Percentiles rank a stretch among this genome's conserved stretches.
These are phyloP conservation scores for Entomortierella chlamydospora DNA, from an alignment of 192 early-diverging fungal species.

Conservation along the genomic window DNA sequence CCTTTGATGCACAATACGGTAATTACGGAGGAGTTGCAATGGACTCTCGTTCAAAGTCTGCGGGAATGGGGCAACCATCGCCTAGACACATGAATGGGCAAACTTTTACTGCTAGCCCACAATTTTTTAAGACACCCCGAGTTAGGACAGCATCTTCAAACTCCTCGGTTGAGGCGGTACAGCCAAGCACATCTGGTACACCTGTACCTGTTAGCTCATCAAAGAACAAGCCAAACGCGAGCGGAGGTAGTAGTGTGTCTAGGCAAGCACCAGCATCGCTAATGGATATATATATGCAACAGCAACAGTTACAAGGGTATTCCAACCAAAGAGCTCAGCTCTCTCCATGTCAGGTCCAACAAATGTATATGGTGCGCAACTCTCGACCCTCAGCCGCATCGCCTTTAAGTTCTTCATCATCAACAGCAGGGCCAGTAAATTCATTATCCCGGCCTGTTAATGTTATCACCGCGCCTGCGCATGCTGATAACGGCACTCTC, in stretches of 20 bases:
- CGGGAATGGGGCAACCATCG: too few relatives aligned
- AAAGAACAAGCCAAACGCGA: neutral
- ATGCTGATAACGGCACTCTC: too few relatives aligned
- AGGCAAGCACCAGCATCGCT: neutral
- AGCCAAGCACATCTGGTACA: too few relatives aligned
- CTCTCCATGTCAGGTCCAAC: slow-evolving; percentile 5
- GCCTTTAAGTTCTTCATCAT: neutral
- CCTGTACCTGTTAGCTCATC: too few relatives aligned
- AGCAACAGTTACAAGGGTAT: slow-evolving; percentile 22
- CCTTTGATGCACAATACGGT: too few relatives aligned
- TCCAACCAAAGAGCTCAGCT: slow-evolving; percentile 33
- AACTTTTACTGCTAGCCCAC: neutral
- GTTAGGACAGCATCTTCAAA: neutral
- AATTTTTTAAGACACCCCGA: neutral
- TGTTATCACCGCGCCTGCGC: too few relatives aligned
- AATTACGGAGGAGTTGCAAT: too few relatives aligned
- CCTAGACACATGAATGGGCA: neutral
- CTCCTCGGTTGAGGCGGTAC: neutral
- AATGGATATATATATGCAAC: slow-evolving; percentile 29
- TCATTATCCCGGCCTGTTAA: neutral
- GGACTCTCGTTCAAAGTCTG: too few relatives aligned
- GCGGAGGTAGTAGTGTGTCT: neutral
- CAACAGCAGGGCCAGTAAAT: neutral
- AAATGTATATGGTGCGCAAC: slow-evolving; percentile 14
- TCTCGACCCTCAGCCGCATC: neutral